These are phyloP conservation scores for Ophiocordyceps robertsii DNA, from an alignment of 2,329 filamentous ascomycete genomes.

Conservation along the genomic window DNA sequence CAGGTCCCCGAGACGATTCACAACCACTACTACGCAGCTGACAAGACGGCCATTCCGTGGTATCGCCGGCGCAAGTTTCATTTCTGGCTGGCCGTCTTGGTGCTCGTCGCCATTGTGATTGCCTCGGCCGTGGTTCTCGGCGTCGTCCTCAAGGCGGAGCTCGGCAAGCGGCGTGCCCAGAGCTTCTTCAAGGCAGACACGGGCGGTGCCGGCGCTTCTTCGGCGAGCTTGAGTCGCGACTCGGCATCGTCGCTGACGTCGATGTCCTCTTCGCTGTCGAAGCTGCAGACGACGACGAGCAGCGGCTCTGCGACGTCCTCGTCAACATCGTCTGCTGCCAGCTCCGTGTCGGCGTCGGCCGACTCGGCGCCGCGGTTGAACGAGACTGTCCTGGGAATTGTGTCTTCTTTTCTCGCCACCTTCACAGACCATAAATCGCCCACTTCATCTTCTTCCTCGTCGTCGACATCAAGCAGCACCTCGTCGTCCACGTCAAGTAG, in stretches of 20 bases:
- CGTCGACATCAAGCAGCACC: neutral
- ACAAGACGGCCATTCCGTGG: conserved; percentile 2
- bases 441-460: neutral
- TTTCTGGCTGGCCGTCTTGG: conserved; percentile 3
- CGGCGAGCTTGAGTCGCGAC: neutral
- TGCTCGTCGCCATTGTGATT: conserved; percentile 2
- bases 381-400: neutral
- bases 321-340: neutral
- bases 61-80: conserved; percentile 5
- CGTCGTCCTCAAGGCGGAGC: conserved; percentile 6
- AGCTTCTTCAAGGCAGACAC: neutral
- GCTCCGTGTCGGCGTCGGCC: neutral
- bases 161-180: neutral
- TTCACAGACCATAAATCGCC: neutral
- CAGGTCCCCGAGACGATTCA: conserved; percentile 2
- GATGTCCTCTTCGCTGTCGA: too few relatives aligned
- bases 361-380: neutral
- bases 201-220: neutral
- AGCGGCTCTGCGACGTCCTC: too few relatives aligned
- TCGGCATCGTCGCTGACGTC: neutral
- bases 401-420: conserved; percentile 1
- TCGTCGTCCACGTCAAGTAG: neutral
- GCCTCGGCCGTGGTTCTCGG: conserved; percentile 3
- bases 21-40: conserved; percentile 7
- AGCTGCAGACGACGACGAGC: too few relatives aligned